Conservation (phyloP, 1,284 basidiomycete species). For the Takashimella koratensis region DNA sequence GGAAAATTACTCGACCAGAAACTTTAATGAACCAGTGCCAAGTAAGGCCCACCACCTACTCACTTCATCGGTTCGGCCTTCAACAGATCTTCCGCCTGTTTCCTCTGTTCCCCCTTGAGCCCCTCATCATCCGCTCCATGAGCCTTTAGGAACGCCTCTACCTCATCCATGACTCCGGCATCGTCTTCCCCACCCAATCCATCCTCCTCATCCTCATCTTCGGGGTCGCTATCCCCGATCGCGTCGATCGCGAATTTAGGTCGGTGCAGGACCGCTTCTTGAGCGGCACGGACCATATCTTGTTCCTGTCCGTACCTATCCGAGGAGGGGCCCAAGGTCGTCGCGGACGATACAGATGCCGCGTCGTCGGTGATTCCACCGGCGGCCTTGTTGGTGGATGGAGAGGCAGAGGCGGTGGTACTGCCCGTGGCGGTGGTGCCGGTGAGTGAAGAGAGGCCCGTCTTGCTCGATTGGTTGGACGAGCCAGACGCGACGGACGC, state of each 20-base stretch:
- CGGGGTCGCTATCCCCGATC: conserved; percentile 74
- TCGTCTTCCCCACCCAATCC: conserved; percentile 57
- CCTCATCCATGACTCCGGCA: conserved; percentile 78
- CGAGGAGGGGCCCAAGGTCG: background rate
- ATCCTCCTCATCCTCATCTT: conserved; percentile 60
- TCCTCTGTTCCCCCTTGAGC: conserved; percentile 70
- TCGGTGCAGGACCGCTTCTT: conserved; percentile 78
- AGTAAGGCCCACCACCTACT: background rate
- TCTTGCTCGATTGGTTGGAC: conserved; percentile 27
- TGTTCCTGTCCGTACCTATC: conserved; percentile 42
- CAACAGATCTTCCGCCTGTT: conserved; percentile 11
- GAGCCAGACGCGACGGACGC: conserved; percentile 34
- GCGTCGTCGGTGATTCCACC: conserved; percentile 55
- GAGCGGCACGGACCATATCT: conserved; percentile 68
- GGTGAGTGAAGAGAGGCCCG: conserved; percentile 48
- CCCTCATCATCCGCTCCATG: conserved; percentile 61
- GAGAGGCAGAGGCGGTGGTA: conserved; percentile 26
- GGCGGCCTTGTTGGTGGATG: conserved; percentile 39
- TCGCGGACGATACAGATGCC: conserved; percentile 3
- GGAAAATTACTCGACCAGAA: too few relatives aligned
- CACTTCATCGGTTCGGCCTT: conserved; percentile 18
- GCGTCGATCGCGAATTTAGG: conserved; percentile 92
- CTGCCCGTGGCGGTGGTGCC: conserved; percentile 55
- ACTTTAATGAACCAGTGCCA: too few relatives aligned
- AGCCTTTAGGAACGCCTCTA: conserved; percentile 85